phyloP scores from a whole-genome alignment of 352 stramenopile genomes.

The Globisporangium carolinianum region DNA sequence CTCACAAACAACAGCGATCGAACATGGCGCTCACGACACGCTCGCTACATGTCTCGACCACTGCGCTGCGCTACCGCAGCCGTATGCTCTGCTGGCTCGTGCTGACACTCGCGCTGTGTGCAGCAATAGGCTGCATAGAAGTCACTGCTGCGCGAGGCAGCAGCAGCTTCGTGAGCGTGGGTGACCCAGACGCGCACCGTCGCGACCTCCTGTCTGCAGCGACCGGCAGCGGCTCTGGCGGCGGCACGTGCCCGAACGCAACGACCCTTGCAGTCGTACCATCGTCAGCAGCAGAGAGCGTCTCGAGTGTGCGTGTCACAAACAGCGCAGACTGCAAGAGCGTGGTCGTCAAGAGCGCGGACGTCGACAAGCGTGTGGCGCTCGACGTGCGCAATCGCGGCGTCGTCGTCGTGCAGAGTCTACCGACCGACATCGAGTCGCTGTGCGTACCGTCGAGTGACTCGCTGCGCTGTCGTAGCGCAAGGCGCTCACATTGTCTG shows the following conservation, averaged over 20 bases:
- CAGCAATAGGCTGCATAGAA: too few species aligned
- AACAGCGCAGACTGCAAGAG: constrained; percentile 12
- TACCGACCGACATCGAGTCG: constrained; percentile 19
- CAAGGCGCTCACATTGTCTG: neutral
- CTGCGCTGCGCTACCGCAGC: too few species aligned
- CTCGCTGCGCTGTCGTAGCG: too few species aligned
- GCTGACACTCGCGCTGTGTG: too few species aligned
- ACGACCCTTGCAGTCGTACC: constrained; percentile 4
- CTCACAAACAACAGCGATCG: too few species aligned
- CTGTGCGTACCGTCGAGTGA: constrained; percentile 5
- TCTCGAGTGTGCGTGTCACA: constrained; percentile 7
- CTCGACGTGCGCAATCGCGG: constrained; percentile 21
- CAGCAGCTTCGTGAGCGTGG: constrained; percentile 1
- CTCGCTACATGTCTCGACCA: too few species aligned
- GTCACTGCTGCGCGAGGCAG: too few species aligned
- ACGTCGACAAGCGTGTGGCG: constrained; percentile 5
- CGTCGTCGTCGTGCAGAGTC: constrained; percentile 22
- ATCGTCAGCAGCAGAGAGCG: constrained; percentile 6
- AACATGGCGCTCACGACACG: too few species aligned
- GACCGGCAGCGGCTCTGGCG: constrained; percentile 4
- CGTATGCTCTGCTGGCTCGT: too few species aligned
- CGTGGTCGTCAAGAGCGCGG: constrained; percentile 17
- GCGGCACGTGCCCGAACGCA: constrained; percentile 6
- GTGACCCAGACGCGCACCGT: constrained; percentile 2
- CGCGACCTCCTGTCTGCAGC: constrained; percentile 7